Conservation (phyloP, 805 yeast species). For the Komagataella pastoris region DNA sequence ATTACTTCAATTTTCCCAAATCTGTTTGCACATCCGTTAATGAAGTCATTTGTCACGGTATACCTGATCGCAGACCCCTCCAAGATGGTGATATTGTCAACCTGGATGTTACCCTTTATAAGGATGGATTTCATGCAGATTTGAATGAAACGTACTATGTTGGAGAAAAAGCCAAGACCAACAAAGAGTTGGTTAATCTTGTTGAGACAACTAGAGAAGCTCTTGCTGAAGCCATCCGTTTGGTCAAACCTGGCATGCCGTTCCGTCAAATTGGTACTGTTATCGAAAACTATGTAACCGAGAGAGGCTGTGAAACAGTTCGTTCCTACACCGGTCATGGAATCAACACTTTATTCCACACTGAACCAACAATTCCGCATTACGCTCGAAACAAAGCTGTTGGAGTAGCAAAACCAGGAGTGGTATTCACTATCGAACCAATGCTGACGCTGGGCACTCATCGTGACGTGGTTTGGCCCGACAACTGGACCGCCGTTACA, state of each 20-base stretch:
- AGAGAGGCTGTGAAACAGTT: constrained; percentile 74
- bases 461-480: constrained; percentile 88
- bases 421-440: constrained; percentile 95
- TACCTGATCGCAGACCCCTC: constrained; percentile 80
- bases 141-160: constrained; percentile 94
- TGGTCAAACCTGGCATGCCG: constrained; percentile 84
- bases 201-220: constrained; percentile 90
- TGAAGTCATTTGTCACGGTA: constrained; percentile 94
- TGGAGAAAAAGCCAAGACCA: constrained; percentile 73
- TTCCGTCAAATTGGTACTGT: constrained; percentile 78
- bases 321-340: constrained; percentile 94
- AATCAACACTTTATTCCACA: constrained; percentile 73
- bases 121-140: constrained; percentile 87
- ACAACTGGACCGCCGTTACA: constrained; percentile 91
- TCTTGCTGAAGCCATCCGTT: constrained; percentile 62
- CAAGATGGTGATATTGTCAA: constrained; percentile 93
- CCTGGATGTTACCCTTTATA: constrained; percentile 74
- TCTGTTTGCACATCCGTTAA: constrained; percentile 88
- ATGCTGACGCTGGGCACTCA: constrained; percentile 83
- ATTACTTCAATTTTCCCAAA: constrained; percentile 89
- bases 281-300: constrained; percentile 77
- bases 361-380: constrained; percentile 88
- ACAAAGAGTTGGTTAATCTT: constrained; percentile 72
- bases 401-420: constrained; percentile 91
- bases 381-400: constrained; percentile 87